Evolutionary conservation across 371 early-diverging fungal genomes (phyloP), one percentile per base, ranked within the genome.

Genomic region (Capillidium heterosporum): DNA sequence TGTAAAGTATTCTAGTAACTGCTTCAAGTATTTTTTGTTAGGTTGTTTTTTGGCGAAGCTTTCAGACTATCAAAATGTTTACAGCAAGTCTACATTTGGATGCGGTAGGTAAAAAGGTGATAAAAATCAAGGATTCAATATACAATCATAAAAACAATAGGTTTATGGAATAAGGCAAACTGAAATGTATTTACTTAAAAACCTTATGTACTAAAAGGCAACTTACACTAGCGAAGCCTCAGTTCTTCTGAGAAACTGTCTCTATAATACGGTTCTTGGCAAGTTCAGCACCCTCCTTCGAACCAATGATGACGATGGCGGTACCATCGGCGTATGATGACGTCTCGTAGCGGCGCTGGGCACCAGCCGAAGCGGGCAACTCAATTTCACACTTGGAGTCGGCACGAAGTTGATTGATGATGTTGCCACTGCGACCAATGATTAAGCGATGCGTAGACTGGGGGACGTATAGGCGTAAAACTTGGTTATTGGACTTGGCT

Each of bases 361-460:
- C 61, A 29, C 65, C 72, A 32, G 71, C 65, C 50, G 55, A 52
- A 35, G 67, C 67, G 24, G 76, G 69, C 26, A 81, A 70, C n/a
- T 71, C 64, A 59, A 80, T 64, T 7, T 67, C 64, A 32, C 77
- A 77, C 27, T 66, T 66, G 13, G 78, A 74, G 21, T 66, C 71
- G 13, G 62, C 65, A 56, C 78, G 75, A 54, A 81, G 74, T 40
- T 65, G 60, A 40, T 67, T 64, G 47, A 81, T 72, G 56, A 68
- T 72, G 28, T 65, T 66, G 24, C 82, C 82, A 29, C 66, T 73
- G 28, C 73, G 69, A 29, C 82, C 82, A 56, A 82, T 77, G 27
- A 81, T 71, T 50, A 70, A 61, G 48, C 80, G 71, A 58, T 81
- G 81, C 48, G 65, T 61, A n/a, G 62, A 63, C 2, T 68, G 70